Conservation (phyloP, 192 early-diverging fungal genomes). For the Rhizoclosmatium sp. region DNA sequence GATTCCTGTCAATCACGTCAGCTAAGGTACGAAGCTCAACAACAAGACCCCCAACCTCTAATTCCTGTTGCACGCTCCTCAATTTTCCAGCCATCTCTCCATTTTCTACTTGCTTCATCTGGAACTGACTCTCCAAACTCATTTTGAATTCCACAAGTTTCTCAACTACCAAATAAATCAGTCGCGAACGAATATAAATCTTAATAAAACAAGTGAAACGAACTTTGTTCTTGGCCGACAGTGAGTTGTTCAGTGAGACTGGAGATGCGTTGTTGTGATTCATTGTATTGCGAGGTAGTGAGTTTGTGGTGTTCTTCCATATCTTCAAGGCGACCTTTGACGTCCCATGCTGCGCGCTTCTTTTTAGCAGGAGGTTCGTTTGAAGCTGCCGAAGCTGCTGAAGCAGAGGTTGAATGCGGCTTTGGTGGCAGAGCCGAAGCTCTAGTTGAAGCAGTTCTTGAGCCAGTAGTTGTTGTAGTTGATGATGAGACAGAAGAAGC, state of each 20-base stretch:
- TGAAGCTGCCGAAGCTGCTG: neutral
- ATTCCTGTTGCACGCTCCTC: slow-evolving; percentile 43
- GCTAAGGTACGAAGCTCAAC: neutral
- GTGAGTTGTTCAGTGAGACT: slow-evolving; percentile 46
- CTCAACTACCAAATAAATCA: slow-evolving; percentile 45
- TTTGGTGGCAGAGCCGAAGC: neutral
- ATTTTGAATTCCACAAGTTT: slow-evolving; percentile 60
- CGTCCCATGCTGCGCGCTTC: slow-evolving; percentile 77
- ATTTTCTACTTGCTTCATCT: slow-evolving; percentile 73
- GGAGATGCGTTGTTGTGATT: slow-evolving; percentile 42
- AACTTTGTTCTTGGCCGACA: slow-evolving; percentile 43
- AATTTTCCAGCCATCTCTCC: slow-evolving; percentile 43
- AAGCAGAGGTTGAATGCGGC: neutral
- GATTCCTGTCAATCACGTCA: slow-evolving; percentile 34
- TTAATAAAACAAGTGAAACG: neutral
- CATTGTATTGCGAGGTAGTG: slow-evolving; percentile 36
- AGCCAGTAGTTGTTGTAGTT: too few species aligned
- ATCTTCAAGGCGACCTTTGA: slow-evolving; percentile 82
- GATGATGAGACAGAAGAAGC: too few species aligned
- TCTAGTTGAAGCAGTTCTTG: too few species aligned
- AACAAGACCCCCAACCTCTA: slow-evolving; percentile 45
- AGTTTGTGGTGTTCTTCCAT: slow-evolving; percentile 71
- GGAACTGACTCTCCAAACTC: slow-evolving; percentile 61
- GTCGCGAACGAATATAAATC: slow-evolving; percentile 5
- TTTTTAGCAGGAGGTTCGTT: slow-evolving; percentile 51